A percentile compares a stretch with the other conserved stretches of the same genome.
These are phyloP conservation scores for Ogataea paradorogensis DNA, from an alignment of 805 yeast species.

Conservation along the genomic window DNA sequence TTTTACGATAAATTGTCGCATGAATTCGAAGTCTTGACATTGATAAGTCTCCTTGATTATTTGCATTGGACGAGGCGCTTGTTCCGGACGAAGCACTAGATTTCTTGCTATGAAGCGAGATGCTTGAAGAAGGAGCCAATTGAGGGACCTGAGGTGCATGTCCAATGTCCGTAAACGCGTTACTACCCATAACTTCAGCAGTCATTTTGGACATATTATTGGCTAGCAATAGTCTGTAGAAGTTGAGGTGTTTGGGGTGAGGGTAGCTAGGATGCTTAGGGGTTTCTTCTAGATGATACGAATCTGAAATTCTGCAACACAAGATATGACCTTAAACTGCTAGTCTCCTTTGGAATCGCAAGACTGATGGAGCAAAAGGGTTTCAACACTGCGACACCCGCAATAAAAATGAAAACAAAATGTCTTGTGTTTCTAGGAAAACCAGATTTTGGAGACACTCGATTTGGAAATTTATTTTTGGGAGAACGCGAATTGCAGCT, in stretches of 20 bases:
- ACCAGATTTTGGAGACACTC: constrained; percentile 1
- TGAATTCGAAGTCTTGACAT: constrained; percentile 27
- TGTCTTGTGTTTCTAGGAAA: not conserved
- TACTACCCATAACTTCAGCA: constrained; percentile 16
- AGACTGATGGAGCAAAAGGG: not conserved
- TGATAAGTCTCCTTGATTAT: constrained; percentile 7
- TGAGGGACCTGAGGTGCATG: constrained; percentile 26
- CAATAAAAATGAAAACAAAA: constrained; percentile 6
- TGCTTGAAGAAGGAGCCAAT: constrained; percentile 8
- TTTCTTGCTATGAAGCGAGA: constrained; percentile 32
- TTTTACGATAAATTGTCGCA: constrained; percentile 37
- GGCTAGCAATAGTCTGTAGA: not conserved
- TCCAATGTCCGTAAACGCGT: constrained; percentile 25
- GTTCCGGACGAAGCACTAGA: constrained; percentile 32
- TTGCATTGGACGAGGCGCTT: constrained; percentile 22
- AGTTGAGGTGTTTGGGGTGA: not conserved
- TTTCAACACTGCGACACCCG: constrained; percentile 1
- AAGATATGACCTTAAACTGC: not conserved
- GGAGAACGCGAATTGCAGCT: constrained; percentile 11
- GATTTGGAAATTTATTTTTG: constrained; percentile 10
- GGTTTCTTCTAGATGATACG: not conserved
- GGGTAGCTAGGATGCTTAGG: not conserved
- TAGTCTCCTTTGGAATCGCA: not conserved
- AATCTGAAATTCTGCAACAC: not conserved
- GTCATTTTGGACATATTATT: constrained; percentile 16